phyloP scores from a whole-genome alignment of 306 rosid species.

The Pyrus communis region DNA sequence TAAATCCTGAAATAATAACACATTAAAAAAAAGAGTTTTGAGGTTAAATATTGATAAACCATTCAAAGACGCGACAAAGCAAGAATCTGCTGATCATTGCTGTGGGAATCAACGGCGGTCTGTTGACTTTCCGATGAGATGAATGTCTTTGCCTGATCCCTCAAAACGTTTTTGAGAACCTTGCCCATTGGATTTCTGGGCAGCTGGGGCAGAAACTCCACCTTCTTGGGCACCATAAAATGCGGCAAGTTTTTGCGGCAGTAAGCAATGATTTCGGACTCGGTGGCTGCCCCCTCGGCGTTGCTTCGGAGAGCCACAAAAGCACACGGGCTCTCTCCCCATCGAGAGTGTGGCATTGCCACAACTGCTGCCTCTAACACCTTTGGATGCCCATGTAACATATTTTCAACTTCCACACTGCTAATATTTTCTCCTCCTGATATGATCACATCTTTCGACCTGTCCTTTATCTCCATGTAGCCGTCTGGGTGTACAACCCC shows the following conservation, averaged over 20 bases:
- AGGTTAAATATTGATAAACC: not conserved
- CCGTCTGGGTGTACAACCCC: constrained; percentile 82
- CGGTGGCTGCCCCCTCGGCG: constrained; percentile 6
- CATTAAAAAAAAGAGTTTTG: not conserved
- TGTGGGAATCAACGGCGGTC: not conserved
- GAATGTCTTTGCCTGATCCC: constrained; percentile 19
- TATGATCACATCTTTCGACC: constrained; percentile 84
- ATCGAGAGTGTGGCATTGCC: constrained; percentile 78
- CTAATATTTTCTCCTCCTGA: constrained; percentile 92
- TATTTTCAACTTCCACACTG: constrained; percentile 65
- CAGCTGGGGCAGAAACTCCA: constrained; percentile 28
- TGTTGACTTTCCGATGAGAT: not conserved
- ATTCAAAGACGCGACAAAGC: constrained; percentile 58
- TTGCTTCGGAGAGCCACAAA: constrained; percentile 33
- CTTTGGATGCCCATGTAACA: constrained; percentile 56
- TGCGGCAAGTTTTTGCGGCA: constrained; percentile 34
- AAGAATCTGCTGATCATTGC: constrained; percentile 19
- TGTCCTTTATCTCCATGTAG: constrained; percentile 77
- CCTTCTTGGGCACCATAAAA: constrained; percentile 42
- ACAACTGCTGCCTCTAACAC: constrained; percentile 85
- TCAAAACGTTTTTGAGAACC: constrained; percentile 28
- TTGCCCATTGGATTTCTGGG: constrained; percentile 38
- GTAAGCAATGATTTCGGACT: constrained; percentile 23
- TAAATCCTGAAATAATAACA: not conserved
- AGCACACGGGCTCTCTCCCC: constrained; percentile 97